Conservation (phyloP, 768 basidiomycete species). For the Favolaschia claudopus region DNA sequence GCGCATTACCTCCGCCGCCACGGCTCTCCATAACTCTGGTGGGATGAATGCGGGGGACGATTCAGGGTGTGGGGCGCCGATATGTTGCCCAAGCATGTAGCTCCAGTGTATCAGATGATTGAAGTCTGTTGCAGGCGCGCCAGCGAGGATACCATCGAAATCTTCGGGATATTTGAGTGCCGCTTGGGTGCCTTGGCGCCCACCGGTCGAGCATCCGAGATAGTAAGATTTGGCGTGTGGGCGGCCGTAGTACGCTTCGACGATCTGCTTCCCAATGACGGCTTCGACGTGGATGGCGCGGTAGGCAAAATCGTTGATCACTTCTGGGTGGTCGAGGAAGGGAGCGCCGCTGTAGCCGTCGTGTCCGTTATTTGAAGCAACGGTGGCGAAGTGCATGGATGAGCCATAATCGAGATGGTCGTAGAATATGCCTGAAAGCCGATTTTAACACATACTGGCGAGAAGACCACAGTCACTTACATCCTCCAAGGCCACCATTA, state of each 20-base stretch:
- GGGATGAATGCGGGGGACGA: constrained; percentile 21
- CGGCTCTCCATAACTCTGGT: constrained; percentile 22
- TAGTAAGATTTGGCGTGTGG: constrained; percentile 31
- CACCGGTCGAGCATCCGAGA: constrained; percentile 36
- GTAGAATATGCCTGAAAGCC: constrained; percentile 7
- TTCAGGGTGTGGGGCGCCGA: constrained; percentile 15
- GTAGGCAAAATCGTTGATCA: constrained; percentile 34
- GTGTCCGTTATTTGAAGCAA: constrained; percentile 34
- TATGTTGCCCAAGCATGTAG: neutral
- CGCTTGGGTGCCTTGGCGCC: constrained; percentile 33
- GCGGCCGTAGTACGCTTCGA: constrained; percentile 30
- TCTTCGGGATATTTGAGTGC: constrained; percentile 33
- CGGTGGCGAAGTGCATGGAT: constrained; percentile 28
- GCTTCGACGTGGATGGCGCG: constrained; percentile 32
- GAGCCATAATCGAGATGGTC: constrained; percentile 25
- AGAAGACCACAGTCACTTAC: constrained; percentile 17
- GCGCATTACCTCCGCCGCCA: constrained; percentile 12
- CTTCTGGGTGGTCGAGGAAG: constrained; percentile 30
- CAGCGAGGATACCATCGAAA: constrained; percentile 37
- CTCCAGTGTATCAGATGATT: constrained; percentile 13
- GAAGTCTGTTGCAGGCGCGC: constrained; percentile 30
- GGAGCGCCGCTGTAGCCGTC: constrained; percentile 25
- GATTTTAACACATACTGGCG: neutral
- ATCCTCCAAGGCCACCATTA: constrained; percentile 26
- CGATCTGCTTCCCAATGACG: constrained; percentile 32